Evolutionary conservation across 306 rosid species (phyloP).

Genomic region (Geum urbanum): DNA sequence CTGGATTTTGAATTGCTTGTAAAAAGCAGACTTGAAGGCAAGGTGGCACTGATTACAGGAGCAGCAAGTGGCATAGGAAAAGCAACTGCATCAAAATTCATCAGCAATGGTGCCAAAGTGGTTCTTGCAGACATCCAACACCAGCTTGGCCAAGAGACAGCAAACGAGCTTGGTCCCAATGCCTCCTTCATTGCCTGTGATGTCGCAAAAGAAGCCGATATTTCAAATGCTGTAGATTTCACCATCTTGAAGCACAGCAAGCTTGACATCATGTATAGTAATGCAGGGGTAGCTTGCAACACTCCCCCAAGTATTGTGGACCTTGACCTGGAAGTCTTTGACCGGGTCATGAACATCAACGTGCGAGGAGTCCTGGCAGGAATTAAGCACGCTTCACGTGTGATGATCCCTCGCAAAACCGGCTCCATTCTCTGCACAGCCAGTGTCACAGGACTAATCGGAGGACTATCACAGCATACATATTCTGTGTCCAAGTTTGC

Average conservation of each 20-base stretch:
- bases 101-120: constrained; percentile 82
- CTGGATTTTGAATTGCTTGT: background rate
- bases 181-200: constrained; percentile 68
- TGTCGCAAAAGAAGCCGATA: constrained; percentile 64
- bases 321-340: constrained; percentile 54
- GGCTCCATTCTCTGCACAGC: constrained; percentile 88
- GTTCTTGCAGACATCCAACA: constrained; percentile 74
- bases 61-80: constrained; percentile 94
- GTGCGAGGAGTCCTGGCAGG: constrained; percentile 73
- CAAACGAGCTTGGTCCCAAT: constrained; percentile 58
- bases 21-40: constrained; percentile 63
- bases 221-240: constrained; percentile 75
- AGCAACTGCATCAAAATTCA: constrained; percentile 62
- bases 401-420: constrained; percentile 57
- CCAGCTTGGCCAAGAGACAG: constrained; percentile 56
- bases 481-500: constrained; percentile 71
- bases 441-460: constrained; percentile 68
- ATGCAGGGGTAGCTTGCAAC: constrained; percentile 76
- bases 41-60: constrained; percentile 92
- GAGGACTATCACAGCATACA: constrained; percentile 69
- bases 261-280: constrained; percentile 79
- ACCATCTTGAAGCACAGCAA: constrained; percentile 46
- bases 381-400: constrained; percentile 78
- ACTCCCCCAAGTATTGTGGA: constrained; percentile 65
- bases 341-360: constrained; percentile 59